A percentile compares a stretch with the other conserved stretches of the same genome.
phyloP scores from a whole-genome alignment of 495 filamentous ascomycete species.

The Aspergillus conjunctus region DNA sequence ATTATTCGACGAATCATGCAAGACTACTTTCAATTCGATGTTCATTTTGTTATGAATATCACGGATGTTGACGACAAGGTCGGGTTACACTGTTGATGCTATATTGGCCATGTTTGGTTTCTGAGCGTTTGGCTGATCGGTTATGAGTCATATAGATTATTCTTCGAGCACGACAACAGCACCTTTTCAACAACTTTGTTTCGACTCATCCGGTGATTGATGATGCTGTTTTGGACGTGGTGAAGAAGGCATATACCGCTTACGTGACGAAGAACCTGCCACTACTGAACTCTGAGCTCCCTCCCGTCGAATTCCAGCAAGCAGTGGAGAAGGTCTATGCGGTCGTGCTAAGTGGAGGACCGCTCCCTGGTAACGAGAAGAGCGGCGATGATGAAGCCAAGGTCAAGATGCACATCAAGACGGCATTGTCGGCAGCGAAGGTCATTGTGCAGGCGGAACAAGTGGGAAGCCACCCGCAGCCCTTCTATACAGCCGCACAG shows the following conservation, averaged over 20 bases:
- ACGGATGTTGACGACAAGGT: conserved; percentile 95
- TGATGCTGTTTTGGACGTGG: conserved; percentile 55
- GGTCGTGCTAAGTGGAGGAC: conserved; percentile 52
- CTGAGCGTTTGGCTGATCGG: background rate
- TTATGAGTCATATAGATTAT: conserved; percentile 63
- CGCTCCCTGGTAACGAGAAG: conserved; percentile 62
- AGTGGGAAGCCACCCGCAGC: conserved; percentile 48
- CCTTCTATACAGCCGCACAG: conserved; percentile 56
- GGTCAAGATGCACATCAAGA: conserved; percentile 90
- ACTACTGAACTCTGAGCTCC: conserved; percentile 49
- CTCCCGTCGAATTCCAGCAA: conserved; percentile 50
- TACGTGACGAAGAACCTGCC: conserved; percentile 82
- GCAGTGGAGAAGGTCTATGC: conserved; percentile 64
- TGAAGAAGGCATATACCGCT: conserved; percentile 64
- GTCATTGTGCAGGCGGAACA: conserved; percentile 51
- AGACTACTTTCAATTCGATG: conserved; percentile 83
- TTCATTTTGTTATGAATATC: conserved; percentile 95
- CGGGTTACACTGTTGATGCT: conserved; percentile 10
- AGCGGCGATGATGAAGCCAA: conserved; percentile 79
- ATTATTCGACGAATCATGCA: conserved; percentile 84
- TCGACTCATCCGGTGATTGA: conserved; percentile 49
- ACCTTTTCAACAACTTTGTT: conserved; percentile 64
- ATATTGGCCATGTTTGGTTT: background rate
- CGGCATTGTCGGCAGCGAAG: conserved; percentile 61
- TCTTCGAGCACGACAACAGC: conserved; percentile 74